Evolutionary conservation across 331 rosid genomes (phyloP).

Genomic region (Malus hybrid): DNA sequence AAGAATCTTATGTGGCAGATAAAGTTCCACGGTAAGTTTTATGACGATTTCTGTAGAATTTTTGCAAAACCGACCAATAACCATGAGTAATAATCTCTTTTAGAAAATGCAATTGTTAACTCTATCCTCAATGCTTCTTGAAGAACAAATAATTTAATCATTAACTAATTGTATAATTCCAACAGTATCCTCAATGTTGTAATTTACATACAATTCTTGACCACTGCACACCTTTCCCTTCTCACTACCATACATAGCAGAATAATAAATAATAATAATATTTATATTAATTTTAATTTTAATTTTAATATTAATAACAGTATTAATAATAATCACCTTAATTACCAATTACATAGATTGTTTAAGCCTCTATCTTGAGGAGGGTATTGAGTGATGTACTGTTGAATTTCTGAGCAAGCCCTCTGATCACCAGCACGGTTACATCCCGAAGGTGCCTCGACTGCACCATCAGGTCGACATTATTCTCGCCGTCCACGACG

Average conservation of each 20-base stretch:
- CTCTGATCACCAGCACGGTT: slow-evolving; percentile 81
- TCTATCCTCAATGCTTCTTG: no score
- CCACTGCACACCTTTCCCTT: slow-evolving; percentile 8
- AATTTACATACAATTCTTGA: slow-evolving; percentile 16
- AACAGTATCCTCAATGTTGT: background rate
- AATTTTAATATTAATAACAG: no score
- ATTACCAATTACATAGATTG: background rate
- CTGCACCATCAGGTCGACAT: slow-evolving; percentile 85
- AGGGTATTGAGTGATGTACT: slow-evolving; percentile 96
- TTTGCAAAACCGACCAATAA: no score
- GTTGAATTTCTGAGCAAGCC: slow-evolving; percentile 90
- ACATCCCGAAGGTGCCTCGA: slow-evolving; percentile 92
- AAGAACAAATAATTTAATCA: background rate
- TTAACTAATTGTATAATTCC: background rate
- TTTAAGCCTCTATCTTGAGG: slow-evolving; percentile 78
- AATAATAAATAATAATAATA: no score
- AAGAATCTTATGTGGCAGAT: no score
- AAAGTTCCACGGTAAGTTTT: no score
- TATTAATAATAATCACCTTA: background rate
- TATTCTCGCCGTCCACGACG: slow-evolving; percentile 85
- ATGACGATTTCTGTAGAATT: no score
- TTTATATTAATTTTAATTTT: no score
- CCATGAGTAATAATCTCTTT: no score
- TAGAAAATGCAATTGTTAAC: no score
- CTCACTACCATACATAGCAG: no score